A percentile compares a stretch with the other conserved stretches of the same genome.
Conservation (phyloP, 495 filamentous ascomycete genomes). For the Talaromyces borbonicus region DNA sequence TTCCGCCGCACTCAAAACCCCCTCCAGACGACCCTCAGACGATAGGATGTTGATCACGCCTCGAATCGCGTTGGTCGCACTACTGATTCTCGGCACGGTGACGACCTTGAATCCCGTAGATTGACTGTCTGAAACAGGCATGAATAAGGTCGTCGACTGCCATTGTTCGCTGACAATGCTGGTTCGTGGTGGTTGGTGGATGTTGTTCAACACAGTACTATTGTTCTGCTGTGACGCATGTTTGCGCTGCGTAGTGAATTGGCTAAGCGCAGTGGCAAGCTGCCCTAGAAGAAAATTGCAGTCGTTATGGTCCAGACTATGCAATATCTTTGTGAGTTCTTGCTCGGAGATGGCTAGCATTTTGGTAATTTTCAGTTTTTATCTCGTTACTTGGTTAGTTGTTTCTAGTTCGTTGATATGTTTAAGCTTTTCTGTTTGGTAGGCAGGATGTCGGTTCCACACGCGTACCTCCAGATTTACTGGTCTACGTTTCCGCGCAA, state of each 20-base stretch:
- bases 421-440: no score
- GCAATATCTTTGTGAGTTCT: slow-evolving; percentile 27
- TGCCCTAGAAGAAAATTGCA: slow-evolving; percentile 23
- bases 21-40: slow-evolving; percentile 56
- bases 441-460: no score
- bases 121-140: slow-evolving; percentile 62
- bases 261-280: slow-evolving; percentile 21
- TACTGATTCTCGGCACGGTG: slow-evolving; percentile 15
- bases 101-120: slow-evolving; percentile 56
- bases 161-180: slow-evolving; percentile 55
- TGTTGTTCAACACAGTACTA: slow-evolving; percentile 18
- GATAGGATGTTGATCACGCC: slow-evolving; percentile 74
- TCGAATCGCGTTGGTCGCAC: slow-evolving; percentile 20
- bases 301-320: slow-evolving; percentile 22
- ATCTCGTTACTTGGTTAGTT: no score
- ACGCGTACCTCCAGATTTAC: no score
- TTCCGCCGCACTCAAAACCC: slow-evolving; percentile 73
- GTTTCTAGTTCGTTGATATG: no score
- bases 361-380: no score
- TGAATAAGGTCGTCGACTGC: slow-evolving; percentile 71
- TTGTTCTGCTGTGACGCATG: slow-evolving; percentile 9
- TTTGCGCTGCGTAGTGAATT: slow-evolving; percentile 20
- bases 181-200: slow-evolving; percentile 70
- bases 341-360: slow-evolving; percentile 39
- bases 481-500: no score